Conservation (phyloP, 1,284 basidiomycete genomes). For the Tremellales sp. region DNA sequence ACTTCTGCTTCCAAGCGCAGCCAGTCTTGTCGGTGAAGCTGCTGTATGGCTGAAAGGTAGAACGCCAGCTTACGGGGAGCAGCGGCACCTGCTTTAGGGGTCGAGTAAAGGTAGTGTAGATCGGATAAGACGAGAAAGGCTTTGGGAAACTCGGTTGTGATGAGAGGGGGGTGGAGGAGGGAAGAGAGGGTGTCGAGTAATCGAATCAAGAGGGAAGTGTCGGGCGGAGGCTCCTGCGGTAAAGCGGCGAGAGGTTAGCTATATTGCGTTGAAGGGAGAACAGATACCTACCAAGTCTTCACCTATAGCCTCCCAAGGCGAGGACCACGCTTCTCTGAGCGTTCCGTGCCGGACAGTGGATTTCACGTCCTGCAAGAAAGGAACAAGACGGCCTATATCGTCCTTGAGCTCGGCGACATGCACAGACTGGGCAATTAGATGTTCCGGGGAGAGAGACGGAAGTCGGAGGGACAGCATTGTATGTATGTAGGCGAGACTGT, state of each 20-base stretch:
- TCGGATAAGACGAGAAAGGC: slow-evolving; percentile 30
- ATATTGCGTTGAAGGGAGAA: neutral
- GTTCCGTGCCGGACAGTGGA: slow-evolving; percentile 35
- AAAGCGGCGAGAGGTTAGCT: slow-evolving; percentile 1
- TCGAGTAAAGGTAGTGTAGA: slow-evolving; percentile 22
- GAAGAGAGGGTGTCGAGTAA: slow-evolving; percentile 19
- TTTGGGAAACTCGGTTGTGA: slow-evolving; percentile 24
- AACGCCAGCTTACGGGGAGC: slow-evolving; percentile 39
- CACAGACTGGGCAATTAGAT: slow-evolving; percentile 9
- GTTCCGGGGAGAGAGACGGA: slow-evolving; percentile 23
- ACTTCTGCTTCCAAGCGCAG: slow-evolving; percentile 28
- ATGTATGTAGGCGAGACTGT: slow-evolving; percentile 43
- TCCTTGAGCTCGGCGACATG: slow-evolving; percentile 18
- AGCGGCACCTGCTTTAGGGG: slow-evolving; percentile 9
- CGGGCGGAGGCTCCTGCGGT: neutral
- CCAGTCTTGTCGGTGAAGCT: slow-evolving; percentile 34
- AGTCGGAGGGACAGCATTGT: slow-evolving; percentile 33
- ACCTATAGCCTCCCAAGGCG: slow-evolving; percentile 36
- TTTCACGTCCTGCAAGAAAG: slow-evolving; percentile 35
- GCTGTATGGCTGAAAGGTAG: slow-evolving; percentile 30
- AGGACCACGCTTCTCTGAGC: slow-evolving; percentile 32
- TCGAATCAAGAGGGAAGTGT: slow-evolving; percentile 14
- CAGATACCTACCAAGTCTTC: slow-evolving; percentile 1
- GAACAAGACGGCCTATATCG: slow-evolving; percentile 25
- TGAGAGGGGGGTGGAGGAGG: slow-evolving; percentile 38